Conservation (phyloP, 441 rosid genomes). For the Croton laevigatus region DNA sequence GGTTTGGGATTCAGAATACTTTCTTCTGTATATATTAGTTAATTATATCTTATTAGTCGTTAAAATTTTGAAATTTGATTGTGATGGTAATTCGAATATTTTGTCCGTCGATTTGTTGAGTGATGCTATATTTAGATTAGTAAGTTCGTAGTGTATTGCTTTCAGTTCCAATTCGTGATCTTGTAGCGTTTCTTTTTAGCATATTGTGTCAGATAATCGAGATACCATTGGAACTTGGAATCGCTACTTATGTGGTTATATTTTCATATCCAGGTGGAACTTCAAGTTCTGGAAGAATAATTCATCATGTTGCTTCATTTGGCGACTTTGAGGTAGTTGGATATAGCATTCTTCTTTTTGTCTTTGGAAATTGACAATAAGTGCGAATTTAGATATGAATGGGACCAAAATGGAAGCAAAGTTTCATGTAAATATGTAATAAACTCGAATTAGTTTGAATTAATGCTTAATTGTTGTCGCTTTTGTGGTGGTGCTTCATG, state of each 20-base stretch:
- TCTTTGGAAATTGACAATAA: neutral
- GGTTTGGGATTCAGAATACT: neutral
- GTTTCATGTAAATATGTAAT: no score
- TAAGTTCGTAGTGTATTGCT: neutral
- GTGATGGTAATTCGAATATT: neutral
- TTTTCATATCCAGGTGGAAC: constrained; percentile 41
- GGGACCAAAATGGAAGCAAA: no score
- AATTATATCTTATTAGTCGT: no score
- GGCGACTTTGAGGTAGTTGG: constrained; percentile 52
- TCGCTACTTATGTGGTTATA: neutral
- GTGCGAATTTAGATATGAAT: no score
- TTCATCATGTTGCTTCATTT: constrained; percentile 66
- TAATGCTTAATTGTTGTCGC: no score
- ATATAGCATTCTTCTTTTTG: constrained; percentile 10
- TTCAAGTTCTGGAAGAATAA: constrained; percentile 49
- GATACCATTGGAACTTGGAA: neutral
- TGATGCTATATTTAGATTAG: neutral
- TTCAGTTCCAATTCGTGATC: no score
- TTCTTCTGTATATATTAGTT: neutral
- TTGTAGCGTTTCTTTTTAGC: no score
- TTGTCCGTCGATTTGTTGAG: neutral
- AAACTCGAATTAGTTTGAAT: no score
- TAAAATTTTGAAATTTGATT: no score
- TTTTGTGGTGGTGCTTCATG: constrained; percentile 9
- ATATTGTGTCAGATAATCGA: no score